These are phyloP conservation scores for Talaromyces sp. DNA, from an alignment of 2,329 filamentous ascomycete genomes.

Conservation along the genomic window DNA sequence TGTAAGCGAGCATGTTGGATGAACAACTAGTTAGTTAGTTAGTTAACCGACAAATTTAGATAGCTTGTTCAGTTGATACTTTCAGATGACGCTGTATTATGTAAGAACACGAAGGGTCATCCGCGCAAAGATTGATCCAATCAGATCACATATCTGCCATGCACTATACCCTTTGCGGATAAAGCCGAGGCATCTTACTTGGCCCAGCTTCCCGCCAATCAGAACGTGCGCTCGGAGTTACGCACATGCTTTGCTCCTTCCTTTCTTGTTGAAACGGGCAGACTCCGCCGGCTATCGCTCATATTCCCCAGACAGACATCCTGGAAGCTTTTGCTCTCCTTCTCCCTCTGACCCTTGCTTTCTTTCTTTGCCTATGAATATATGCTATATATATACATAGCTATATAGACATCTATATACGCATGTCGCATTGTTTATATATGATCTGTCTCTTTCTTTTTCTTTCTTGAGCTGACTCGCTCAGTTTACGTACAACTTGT, in stretches of 20 bases:
- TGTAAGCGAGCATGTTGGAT: neutral
- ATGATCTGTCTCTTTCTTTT: neutral
- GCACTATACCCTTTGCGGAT: neutral
- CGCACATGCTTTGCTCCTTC: neutral
- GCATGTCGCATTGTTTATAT: neutral
- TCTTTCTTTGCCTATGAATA: no score
- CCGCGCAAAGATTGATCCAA: neutral
- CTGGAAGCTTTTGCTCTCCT: neutral
- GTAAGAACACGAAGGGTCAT: no score
- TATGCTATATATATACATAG: no score
- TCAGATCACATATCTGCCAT: neutral
- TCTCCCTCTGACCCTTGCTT: neutral
- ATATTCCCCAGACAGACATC: no score
- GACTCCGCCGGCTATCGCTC: neutral
- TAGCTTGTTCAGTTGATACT: no score
- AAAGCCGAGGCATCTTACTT: slow-evolving; percentile 5
- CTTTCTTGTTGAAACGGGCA: neutral
- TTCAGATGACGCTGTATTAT: no score
- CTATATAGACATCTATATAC: neutral
- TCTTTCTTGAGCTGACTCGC: neutral
- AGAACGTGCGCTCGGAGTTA: neutral
- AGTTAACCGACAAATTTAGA: no score
- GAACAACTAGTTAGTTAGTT: no score
- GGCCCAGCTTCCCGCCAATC: neutral
- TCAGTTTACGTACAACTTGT: neutral